A percentile compares a stretch with the other conserved stretches of the same genome.
Evolutionary conservation across 768 basidiomycete species (phyloP).

Genomic region (Tylopilus felleus): DNA sequence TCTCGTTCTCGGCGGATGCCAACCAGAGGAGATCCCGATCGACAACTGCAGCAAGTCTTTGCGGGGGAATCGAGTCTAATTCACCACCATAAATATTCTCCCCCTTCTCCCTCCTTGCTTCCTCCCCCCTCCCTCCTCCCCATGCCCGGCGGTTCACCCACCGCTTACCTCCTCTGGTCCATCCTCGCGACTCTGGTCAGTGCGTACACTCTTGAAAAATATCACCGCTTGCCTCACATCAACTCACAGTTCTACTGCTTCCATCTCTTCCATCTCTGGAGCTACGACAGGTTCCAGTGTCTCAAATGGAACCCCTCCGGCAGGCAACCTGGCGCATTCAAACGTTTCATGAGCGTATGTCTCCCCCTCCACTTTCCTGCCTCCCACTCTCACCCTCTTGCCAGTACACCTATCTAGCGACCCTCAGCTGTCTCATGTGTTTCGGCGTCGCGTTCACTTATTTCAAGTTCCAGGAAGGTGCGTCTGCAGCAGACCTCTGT

Average conservation of each 20-base stretch:
- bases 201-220: slow-evolving; percentile 5
- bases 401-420: slow-evolving; percentile 77
- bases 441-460: slow-evolving; percentile 60
- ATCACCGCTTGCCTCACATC: slow-evolving; percentile 2
- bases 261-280: slow-evolving; percentile 74
- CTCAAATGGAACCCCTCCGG: slow-evolving; percentile 65
- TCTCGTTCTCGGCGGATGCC: too few species aligned
- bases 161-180: slow-evolving; percentile 76
- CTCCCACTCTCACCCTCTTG: slow-evolving; percentile 11
- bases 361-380: not conserved
- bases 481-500: not conserved
- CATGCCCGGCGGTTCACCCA: slow-evolving; percentile 73
- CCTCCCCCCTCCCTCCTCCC: slow-evolving; percentile 8
- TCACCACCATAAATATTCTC: slow-evolving; percentile 1
- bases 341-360: slow-evolving; percentile 84
- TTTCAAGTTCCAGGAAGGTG: slow-evolving; percentile 75
- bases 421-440: slow-evolving; percentile 61
- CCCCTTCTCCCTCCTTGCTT: not conserved
- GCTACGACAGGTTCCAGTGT: slow-evolving; percentile 74
- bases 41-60: slow-evolving; percentile 13
- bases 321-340: slow-evolving; percentile 80
- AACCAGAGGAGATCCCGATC: not conserved
- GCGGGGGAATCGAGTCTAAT: slow-evolving; percentile 24
- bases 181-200: slow-evolving; percentile 63
- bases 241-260: slow-evolving; percentile 57